Evolutionary conservation across 2,329 filamentous ascomycete species (phyloP).

Genomic region (Escovopsis weberi): DNA sequence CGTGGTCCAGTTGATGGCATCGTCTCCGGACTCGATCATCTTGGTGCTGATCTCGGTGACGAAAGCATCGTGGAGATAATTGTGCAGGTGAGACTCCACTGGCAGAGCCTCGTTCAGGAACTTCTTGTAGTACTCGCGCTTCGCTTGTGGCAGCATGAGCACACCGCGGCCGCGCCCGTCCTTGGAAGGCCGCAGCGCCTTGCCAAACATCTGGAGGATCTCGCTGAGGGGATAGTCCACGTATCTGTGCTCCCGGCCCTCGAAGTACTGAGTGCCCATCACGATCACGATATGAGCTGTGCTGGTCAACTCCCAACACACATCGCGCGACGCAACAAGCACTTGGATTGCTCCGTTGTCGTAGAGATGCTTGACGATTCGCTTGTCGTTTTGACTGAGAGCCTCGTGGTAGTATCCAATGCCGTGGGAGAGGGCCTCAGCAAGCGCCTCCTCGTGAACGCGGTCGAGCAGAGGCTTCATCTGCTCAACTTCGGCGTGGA

Average conservation of each 20-base stretch:
- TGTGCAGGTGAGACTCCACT: conserved; percentile 85
- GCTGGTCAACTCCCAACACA: conserved; percentile 88
- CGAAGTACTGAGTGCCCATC: conserved; percentile 97
- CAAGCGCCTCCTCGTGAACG: conserved; percentile 73
- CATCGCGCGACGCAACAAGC: conserved; percentile 61
- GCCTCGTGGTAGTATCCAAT: conserved; percentile 97
- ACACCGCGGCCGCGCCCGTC: conserved; percentile 79
- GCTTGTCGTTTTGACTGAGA: conserved; percentile 73
- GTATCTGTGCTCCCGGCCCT: conserved; percentile 92
- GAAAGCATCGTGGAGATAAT: conserved; percentile 88
- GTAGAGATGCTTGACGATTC: conserved; percentile 87
- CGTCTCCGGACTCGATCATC: conserved; percentile 88
- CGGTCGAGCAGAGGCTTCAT: conserved; percentile 68
- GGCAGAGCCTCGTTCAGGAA: conserved; percentile 93
- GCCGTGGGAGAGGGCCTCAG: conserved; percentile 81
- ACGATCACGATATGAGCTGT: conserved; percentile 84
- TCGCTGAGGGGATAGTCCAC: conserved; percentile 92
- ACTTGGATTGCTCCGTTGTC: conserved; percentile 81
- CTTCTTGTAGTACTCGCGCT: conserved; percentile 97
- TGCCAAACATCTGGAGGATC: conserved; percentile 95
- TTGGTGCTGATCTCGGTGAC: conserved; percentile 94
- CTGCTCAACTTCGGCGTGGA: conserved; percentile 72
- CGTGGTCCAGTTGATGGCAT: conserved; percentile 96
- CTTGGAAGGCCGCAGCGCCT: conserved; percentile 63
- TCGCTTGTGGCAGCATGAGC: conserved; percentile 90